Evolutionary conservation across 2,329 filamentous ascomycete genomes (phyloP).

Genomic region (Rosellinia necatrix): DNA sequence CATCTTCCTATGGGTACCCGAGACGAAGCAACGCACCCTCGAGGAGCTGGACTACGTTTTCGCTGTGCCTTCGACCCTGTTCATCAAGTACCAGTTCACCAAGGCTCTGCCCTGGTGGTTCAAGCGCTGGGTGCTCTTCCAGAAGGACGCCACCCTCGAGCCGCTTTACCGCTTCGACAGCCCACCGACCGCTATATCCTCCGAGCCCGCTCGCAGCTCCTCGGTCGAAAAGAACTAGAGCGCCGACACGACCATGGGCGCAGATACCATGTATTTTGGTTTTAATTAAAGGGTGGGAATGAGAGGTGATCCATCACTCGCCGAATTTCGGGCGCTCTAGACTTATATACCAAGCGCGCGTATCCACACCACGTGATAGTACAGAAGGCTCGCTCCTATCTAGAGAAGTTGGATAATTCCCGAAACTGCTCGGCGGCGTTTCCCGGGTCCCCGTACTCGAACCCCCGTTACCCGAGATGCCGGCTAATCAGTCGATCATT

Average conservation of each 20-base stretch:
- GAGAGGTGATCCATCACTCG: neutral
- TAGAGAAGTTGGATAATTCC: neutral
- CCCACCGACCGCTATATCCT: conserved; percentile 5
- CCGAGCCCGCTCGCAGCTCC: conserved; percentile 4
- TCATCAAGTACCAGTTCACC: conserved; percentile 47
- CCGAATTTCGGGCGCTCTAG: neutral
- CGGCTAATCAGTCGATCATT: neutral
- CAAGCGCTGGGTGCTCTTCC: conserved; percentile 42
- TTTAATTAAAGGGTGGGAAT: neutral
- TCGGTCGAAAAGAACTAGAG: conserved; percentile 18
- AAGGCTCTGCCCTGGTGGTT: conserved; percentile 46
- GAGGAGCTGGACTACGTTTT: conserved; percentile 57
- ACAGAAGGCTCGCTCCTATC: neutral
- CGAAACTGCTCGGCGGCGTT: neutral
- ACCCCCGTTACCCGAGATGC: neutral
- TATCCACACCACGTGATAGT: no score
- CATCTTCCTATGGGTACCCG: conserved; percentile 54
- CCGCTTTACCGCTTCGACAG: conserved; percentile 41
- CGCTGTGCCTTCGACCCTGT: conserved; percentile 46
- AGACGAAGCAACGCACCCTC: conserved; percentile 55
- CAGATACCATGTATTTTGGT: neutral
- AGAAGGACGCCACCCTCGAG: conserved; percentile 37
- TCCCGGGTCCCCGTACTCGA: neutral
- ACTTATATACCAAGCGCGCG: no score
- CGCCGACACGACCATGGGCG: conserved; percentile 7